Evolutionary conservation across 2,329 filamentous ascomycete genomes (phyloP).

Genomic region (Pyrenochaeta sp.): DNA sequence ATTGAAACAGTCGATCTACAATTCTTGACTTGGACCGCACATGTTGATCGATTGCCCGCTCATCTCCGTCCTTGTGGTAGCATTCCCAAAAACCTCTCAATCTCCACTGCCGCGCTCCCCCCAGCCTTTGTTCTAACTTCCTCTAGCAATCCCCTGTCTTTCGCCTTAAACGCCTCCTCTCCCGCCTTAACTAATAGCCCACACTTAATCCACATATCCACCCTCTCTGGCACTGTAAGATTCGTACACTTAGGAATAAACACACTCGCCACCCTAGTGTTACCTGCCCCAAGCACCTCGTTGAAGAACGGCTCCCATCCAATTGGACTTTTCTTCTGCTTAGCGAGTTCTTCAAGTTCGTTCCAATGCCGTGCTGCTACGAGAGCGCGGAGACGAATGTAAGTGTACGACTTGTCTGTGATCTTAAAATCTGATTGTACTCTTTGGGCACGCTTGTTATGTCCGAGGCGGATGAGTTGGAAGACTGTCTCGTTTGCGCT

Average conservation of each 20-base stretch:
- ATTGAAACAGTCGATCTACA: no score
- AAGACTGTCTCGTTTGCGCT: slow-evolving; percentile 93
- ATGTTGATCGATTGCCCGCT: not conserved
- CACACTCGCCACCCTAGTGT: slow-evolving; percentile 80
- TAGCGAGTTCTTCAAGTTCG: slow-evolving; percentile 86
- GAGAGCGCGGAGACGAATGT: slow-evolving; percentile 83
- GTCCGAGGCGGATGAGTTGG: slow-evolving; percentile 82
- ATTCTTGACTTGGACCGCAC: not conserved
- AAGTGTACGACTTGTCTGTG: slow-evolving; percentile 88
- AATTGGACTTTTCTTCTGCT: slow-evolving; percentile 84
- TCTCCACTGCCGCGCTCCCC: slow-evolving; percentile 74
- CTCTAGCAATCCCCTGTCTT: slow-evolving; percentile 79
- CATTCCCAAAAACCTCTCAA: slow-evolving; percentile 78
- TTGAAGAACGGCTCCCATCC: slow-evolving; percentile 99
- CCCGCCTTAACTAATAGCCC: slow-evolving; percentile 88
- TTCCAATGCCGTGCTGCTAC: slow-evolving; percentile 91
- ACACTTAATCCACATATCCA: slow-evolving; percentile 97
- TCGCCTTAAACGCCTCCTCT: slow-evolving; percentile 86
- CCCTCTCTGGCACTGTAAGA: slow-evolving; percentile 72
- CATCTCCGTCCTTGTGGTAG: slow-evolving; percentile 20
- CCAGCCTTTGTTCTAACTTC: slow-evolving; percentile 77
- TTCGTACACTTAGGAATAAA: slow-evolving; percentile 90
- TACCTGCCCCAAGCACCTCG: slow-evolving; percentile 85
- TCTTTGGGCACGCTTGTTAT: slow-evolving; percentile 85
- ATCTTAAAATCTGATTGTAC: slow-evolving; percentile 93